Percentiles rank a stretch among this genome's conserved stretches.
phyloP scores from a whole-genome alignment of 75 land plant genomes.

The Chamaecyparis obtusa region DNA sequence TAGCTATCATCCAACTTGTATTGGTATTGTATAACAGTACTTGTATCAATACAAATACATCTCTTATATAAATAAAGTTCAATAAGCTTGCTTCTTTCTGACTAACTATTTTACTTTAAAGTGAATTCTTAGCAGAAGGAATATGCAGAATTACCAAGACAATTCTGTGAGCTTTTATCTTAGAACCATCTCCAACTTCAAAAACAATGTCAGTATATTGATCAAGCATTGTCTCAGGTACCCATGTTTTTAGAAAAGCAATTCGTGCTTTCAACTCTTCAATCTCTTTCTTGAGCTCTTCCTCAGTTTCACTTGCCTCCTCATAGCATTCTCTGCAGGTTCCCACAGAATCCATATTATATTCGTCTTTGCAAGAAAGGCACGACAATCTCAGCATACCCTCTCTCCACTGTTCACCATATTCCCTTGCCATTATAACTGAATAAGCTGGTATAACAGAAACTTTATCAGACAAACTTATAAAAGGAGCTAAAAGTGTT shows the following conservation, averaged over 20 bases:
- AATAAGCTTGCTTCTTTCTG: background rate
- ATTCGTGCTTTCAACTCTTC: slow-evolving; percentile 69
- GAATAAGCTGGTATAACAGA: background rate
- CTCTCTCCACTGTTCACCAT: slow-evolving; percentile 3
- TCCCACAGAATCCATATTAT: slow-evolving; percentile 44
- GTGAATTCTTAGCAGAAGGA: background rate
- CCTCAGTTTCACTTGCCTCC: slow-evolving; percentile 84
- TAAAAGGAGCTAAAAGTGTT: background rate
- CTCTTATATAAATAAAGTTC: background rate
- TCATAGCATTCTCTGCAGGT: slow-evolving; percentile 86
- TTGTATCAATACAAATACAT: background rate
- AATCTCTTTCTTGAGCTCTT: slow-evolving; percentile 79
- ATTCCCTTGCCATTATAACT: slow-evolving; percentile 11
- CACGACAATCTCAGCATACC: slow-evolving; percentile 31
- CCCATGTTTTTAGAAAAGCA: slow-evolving; percentile 49
- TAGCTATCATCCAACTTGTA: background rate
- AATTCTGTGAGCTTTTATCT: slow-evolving; percentile 20
- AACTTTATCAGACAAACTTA: background rate
- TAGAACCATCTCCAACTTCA: slow-evolving; percentile 16
- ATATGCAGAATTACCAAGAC: slow-evolving; percentile 13
- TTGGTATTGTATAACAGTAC: background rate
- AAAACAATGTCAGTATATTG: slow-evolving; percentile 14
- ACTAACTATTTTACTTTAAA: background rate
- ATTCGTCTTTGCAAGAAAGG: slow-evolving; percentile 64
- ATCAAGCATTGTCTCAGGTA: slow-evolving; percentile 29